A percentile compares a stretch with the other conserved stretches of the same genome.
Evolutionary conservation across 768 basidiomycete species (phyloP).

Genomic region (Psilocybe sp.): DNA sequence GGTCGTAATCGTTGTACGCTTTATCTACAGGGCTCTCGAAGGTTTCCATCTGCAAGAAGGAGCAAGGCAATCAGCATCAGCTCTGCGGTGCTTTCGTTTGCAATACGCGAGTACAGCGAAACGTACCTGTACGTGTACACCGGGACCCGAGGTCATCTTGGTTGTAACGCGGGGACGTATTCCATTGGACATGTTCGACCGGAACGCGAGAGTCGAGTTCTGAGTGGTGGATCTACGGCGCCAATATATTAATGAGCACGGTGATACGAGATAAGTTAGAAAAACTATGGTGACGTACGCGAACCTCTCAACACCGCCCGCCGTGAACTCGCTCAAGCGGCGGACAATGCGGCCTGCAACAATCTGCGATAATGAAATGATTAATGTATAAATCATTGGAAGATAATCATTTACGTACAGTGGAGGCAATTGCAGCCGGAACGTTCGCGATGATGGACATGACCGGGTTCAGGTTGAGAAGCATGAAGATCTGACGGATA

Average conservation of each 20-base stretch:
- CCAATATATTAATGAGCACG: slow-evolving; percentile 2
- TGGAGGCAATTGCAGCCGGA: slow-evolving; percentile 66
- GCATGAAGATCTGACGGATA: slow-evolving; percentile 49
- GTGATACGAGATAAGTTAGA: background rate
- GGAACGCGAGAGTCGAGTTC: slow-evolving; percentile 62
- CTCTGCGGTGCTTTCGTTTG: background rate
- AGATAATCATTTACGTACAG: slow-evolving; percentile 37
- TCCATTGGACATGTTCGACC: slow-evolving; percentile 32
- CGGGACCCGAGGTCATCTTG: slow-evolving; percentile 33
- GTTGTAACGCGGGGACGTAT: slow-evolving; percentile 32
- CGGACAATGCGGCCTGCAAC: slow-evolving; percentile 62
- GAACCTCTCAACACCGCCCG: slow-evolving; percentile 48
- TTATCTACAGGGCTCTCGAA: slow-evolving; percentile 48
- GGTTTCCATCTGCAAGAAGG: slow-evolving; percentile 56
- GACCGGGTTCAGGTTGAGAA: slow-evolving; percentile 65
- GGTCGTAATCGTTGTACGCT: slow-evolving; percentile 50
- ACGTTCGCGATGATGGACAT: slow-evolving; percentile 76
- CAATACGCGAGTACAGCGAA: background rate
- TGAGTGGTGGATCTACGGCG: slow-evolving; percentile 34
- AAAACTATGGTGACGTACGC: slow-evolving; percentile 35
- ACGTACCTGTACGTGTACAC: slow-evolving; percentile 60
- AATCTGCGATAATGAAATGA: slow-evolving; percentile 39
- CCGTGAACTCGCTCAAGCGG: slow-evolving; percentile 57
- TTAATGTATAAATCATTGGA: background rate
- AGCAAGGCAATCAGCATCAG: slow-evolving; percentile 3